phyloP scores from a whole-genome alignment of 2,329 filamentous ascomycete genomes.

The Penicillium sp. region DNA sequence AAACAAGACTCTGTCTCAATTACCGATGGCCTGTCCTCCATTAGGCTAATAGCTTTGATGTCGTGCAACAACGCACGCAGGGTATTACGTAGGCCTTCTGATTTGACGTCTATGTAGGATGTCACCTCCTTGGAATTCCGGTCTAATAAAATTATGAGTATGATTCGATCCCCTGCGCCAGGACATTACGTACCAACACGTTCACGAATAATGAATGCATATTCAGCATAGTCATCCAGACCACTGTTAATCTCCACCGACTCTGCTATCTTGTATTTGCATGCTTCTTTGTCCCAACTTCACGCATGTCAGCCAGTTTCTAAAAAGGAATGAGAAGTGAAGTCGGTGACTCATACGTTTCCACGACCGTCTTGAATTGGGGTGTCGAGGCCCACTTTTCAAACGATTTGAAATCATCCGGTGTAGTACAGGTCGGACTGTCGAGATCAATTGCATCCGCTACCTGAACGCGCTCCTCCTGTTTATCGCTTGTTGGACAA shows the following conservation, averaged over 20 bases:
- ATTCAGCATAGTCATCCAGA: too few species aligned
- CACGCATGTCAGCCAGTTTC: constrained; percentile 13
- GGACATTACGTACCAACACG: constrained; percentile 4
- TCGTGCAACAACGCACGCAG: not conserved
- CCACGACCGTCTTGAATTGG: not conserved
- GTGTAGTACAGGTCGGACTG: not conserved
- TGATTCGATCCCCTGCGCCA: too few species aligned
- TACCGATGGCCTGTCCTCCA: constrained; percentile 4
- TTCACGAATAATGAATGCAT: too few species aligned
- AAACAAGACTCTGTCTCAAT: not conserved
- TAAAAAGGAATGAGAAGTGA: constrained; percentile 1
- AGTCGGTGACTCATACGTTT: not conserved
- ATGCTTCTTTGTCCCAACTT: constrained; percentile 31
- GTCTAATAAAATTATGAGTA: constrained; percentile 16
- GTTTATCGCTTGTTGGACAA: not conserved
- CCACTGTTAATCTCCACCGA: too few species aligned
- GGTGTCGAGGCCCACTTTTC: not conserved
- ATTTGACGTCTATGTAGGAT: constrained; percentile 5
- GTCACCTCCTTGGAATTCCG: constrained; percentile 12
- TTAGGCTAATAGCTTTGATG: constrained; percentile 1
- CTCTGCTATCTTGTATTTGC: too few species aligned
- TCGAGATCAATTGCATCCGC: not conserved
- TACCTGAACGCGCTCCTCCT: not conserved
- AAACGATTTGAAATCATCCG: constrained; percentile 7
- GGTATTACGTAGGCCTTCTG: constrained; percentile 1